These are phyloP conservation scores for Phialophora tarda DNA, from an alignment of 2,329 filamentous ascomycete species.

Conservation along the genomic window DNA sequence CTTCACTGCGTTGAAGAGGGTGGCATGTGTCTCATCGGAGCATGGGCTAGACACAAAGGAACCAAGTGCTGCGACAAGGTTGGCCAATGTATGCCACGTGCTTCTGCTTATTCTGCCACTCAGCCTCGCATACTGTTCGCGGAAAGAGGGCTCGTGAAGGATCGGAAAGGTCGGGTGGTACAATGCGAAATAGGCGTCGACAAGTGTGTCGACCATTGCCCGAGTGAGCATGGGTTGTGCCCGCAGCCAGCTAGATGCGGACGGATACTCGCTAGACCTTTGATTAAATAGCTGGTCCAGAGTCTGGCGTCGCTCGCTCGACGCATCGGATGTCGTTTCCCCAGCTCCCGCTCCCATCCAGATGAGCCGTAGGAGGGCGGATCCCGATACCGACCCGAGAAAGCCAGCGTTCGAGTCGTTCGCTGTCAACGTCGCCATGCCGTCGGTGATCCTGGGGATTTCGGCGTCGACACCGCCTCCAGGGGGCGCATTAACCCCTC, in stretches of 20 bases:
- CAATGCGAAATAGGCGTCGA: constrained; percentile 60
- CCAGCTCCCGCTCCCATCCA: constrained; percentile 23
- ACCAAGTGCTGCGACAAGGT: constrained; percentile 33
- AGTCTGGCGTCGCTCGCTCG: constrained; percentile 18
- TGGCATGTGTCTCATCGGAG: constrained; percentile 44
- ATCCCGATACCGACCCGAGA: constrained; percentile 33
- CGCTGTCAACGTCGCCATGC: constrained; percentile 35
- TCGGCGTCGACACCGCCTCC: constrained; percentile 23
- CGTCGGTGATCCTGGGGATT: constrained; percentile 32
- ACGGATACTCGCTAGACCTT: constrained; percentile 9
- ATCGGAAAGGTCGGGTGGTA: constrained; percentile 64
- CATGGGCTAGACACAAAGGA: constrained; percentile 31
- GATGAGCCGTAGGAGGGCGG: constrained; percentile 34
- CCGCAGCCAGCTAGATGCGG: constrained; percentile 22
- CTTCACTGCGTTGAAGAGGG: constrained; percentile 55
- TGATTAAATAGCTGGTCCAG: constrained; percentile 28
- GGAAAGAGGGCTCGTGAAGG: constrained; percentile 55
- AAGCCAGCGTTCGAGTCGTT: constrained; percentile 36
- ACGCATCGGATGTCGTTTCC: constrained; percentile 11
- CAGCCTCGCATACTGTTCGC: constrained; percentile 48
- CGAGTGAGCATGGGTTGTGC: constrained; percentile 33
- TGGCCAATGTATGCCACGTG: constrained; percentile 33
- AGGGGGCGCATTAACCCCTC: constrained; percentile 4
- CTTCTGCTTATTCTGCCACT: constrained; percentile 23
- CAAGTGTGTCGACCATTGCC: constrained; percentile 27